phyloP scores from a whole-genome alignment of 1,139 yeast species.

The Blastobotrys buckinghamii region DNA sequence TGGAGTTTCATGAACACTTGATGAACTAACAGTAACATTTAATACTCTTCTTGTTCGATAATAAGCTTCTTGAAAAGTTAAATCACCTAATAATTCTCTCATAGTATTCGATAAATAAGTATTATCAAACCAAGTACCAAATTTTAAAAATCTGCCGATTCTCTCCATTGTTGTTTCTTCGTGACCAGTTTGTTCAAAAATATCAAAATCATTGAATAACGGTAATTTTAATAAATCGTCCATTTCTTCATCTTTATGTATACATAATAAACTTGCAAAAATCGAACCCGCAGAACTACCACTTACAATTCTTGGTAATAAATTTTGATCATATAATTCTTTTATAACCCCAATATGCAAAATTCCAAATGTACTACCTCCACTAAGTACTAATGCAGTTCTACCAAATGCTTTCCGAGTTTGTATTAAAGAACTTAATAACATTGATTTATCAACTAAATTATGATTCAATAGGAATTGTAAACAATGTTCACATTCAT shows the following conservation, averaged over 20 bases:
- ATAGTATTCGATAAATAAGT: constrained; percentile 65
- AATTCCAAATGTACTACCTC: constrained; percentile 93
- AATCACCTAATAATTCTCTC: constrained; percentile 76
- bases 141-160: constrained; percentile 58
- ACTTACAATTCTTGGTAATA: constrained; percentile 83
- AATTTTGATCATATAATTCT: constrained; percentile 63
- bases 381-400: constrained; percentile 86
- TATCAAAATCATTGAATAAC: constrained; percentile 58
- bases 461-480: constrained; percentile 38
- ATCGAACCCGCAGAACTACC: constrained; percentile 98
- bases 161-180: constrained; percentile 44
- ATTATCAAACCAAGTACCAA: constrained; percentile 87
- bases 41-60: constrained; percentile 75
- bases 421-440: constrained; percentile 75
- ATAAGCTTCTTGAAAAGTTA: constrained; percentile 93
- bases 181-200: constrained; percentile 55
- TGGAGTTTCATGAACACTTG: constrained; percentile 39
- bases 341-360: constrained; percentile 89
- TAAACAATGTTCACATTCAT: constrained; percentile 66
- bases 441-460: constrained; percentile 54
- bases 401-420: constrained; percentile 89
- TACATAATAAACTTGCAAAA: constrained; percentile 82
- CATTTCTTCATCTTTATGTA: constrained; percentile 72
- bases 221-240: constrained; percentile 35
- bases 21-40: constrained; percentile 86